Base-by-base conservation (phyloP, 768 basidiomycete species). In the Ramaria sp. region DNA sequence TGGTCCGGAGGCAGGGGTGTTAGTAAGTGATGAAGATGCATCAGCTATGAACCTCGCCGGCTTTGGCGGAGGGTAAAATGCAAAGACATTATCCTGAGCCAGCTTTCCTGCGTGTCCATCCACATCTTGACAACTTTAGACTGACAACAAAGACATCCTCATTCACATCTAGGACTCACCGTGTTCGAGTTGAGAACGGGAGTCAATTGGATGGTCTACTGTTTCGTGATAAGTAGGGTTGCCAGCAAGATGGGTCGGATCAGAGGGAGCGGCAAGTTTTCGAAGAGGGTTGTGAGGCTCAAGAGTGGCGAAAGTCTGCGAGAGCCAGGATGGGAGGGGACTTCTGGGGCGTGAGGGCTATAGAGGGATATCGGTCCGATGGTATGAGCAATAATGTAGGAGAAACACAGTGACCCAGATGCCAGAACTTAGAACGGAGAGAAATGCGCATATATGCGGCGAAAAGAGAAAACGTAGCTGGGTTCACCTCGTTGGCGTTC, bases 291-390 rank as follows among this genome's bases (percentile, higher is more conserved):
- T 75, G 33, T 70, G 67, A 15, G 68, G 61, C 12, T 72, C 65
- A 19, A 85, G 70, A 22, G 71, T 71, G 47, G 70, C 71, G 51
- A 86, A 75, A 4, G 82, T 80, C 39, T 70, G 64, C 24, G 71
- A 70, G 13, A 85, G 73, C 84, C 84, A 86, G 24, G 65, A 62
- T 3, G 84, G 84, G 22, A 84, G 68, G 4, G 70, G 61, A 42
- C 48, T 69, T 53, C 53, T n/a, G 42, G 13, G n/a, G 42, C 20
- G 42, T 13, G 42, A 43, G 7, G 42, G 11, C 42, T 43, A 43
- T 43, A 3, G 20, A 3, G 46, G 27, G 15, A 49, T 1, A 49
- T 49, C 7, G 22, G 22, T 31, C 6, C 9, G 34, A 2, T 9
- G 1, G n/a, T 13, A 17, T 49, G 31, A 13, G 48, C 24, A 33